phyloP scores from a whole-genome alignment of 2,329 filamentous ascomycete species.

The Gaeumannomyces sp. region DNA sequence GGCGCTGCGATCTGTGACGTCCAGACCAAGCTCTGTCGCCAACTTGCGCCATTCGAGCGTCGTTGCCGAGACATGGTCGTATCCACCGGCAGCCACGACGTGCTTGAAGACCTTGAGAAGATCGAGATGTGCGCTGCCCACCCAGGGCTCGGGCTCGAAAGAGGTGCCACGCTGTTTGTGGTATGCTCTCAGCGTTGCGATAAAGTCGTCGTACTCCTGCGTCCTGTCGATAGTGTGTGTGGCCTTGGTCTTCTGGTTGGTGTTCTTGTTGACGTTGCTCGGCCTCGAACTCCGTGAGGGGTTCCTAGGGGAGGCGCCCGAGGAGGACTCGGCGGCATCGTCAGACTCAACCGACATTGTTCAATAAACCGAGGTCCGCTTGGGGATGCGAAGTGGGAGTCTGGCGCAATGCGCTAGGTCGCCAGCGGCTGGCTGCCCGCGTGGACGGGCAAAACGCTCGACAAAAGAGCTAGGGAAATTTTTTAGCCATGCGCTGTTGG shows the following conservation, averaged over 20 bases:
- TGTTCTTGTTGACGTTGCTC: conserved; percentile 6
- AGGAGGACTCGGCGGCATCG: conserved; percentile 7
- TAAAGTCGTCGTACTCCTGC: conserved; percentile 72
- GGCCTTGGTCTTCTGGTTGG: conserved; percentile 6
- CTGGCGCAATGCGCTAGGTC: background rate
- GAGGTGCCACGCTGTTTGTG: conserved; percentile 73
- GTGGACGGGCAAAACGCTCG: background rate
- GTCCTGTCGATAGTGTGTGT: conserved; percentile 48
- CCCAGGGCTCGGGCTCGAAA: conserved; percentile 75
- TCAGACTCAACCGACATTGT: conserved; percentile 8
- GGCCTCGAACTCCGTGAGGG: conserved; percentile 5
- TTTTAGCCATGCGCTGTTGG: background rate
- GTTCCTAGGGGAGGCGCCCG: conserved; percentile 7
- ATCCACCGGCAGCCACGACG: conserved; percentile 72
- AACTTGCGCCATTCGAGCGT: conserved; percentile 83
- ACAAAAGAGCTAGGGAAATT: background rate
- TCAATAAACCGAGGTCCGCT: background rate
- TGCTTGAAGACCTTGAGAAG: conserved; percentile 72
- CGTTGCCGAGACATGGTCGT: conserved; percentile 76
- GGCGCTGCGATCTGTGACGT: conserved; percentile 58
- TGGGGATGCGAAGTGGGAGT: background rate
- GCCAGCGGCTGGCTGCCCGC: too few species aligned
- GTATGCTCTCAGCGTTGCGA: conserved; percentile 64
- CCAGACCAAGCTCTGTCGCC: conserved; percentile 66
- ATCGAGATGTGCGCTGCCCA: conserved; percentile 63